phyloP scores from a whole-genome alignment of 495 filamentous ascomycete species.

The Aspergillus biplanus region DNA sequence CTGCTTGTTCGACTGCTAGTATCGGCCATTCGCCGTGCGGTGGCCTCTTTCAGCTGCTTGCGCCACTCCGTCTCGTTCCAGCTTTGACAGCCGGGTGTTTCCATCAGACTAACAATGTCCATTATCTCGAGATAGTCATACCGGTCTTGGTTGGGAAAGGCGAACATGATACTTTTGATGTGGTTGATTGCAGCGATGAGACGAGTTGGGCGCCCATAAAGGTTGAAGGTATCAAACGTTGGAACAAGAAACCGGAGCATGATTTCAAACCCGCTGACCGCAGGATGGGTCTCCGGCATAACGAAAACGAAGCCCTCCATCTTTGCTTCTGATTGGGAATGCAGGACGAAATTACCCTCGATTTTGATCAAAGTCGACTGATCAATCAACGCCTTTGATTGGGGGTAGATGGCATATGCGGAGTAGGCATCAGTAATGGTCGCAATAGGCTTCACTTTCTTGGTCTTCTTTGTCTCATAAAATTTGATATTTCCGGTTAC shows the following conservation, averaged over 20 bases:
- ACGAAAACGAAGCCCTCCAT: constrained; percentile 95
- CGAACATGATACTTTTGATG: constrained; percentile 93
- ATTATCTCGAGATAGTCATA: constrained; percentile 91
- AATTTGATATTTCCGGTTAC: constrained; percentile 91
- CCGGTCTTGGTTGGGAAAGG: constrained; percentile 83
- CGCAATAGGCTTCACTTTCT: constrained; percentile 87
- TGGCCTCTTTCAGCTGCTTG: constrained; percentile 84
- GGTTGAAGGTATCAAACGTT: constrained; percentile 86
- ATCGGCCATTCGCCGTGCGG: constrained; percentile 71
- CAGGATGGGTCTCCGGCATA: constrained; percentile 93
- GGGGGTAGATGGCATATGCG: constrained; percentile 93
- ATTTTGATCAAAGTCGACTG: constrained; percentile 93
- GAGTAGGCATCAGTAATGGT: constrained; percentile 89
- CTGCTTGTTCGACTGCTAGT: constrained; percentile 59
- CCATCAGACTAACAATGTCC: constrained; percentile 79
- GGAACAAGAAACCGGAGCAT: constrained; percentile 96
- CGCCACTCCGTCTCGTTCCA: constrained; percentile 95
- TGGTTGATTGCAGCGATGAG: constrained; percentile 87
- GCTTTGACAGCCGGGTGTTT: constrained; percentile 71
- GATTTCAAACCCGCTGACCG: constrained; percentile 92
- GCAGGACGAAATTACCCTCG: constrained; percentile 87
- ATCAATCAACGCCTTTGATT: constrained; percentile 90
- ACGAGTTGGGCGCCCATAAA: constrained; percentile 89
- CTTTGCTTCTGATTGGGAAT: constrained; percentile 69
- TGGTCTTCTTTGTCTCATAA: constrained; percentile 92